Evolutionary conservation across 129 eudicot genomes (phyloP).

Genomic region (Artemisia annua): DNA sequence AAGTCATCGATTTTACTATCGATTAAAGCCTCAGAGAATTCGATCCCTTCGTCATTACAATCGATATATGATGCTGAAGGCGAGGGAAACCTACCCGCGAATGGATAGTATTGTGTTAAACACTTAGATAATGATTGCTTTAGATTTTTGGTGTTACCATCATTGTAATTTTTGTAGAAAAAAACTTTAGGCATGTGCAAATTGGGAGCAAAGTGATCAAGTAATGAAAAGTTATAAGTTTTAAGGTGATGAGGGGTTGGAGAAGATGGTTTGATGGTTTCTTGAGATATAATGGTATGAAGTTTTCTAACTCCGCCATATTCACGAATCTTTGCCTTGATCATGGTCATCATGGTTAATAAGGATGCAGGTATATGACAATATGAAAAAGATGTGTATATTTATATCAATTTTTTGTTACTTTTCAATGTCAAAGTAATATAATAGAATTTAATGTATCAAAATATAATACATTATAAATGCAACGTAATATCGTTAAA

Average conservation of each 20-base stretch:
- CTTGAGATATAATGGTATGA: constrained; percentile 19
- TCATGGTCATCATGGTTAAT: neutral
- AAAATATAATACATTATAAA: no score
- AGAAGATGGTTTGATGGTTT: constrained; percentile 25
- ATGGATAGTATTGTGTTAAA: constrained; percentile 28
- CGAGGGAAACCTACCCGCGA: constrained; percentile 17
- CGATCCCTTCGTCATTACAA: constrained; percentile 22
- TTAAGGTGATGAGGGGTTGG: constrained; percentile 20
- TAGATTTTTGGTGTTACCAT: neutral
- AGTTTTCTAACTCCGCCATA: neutral
- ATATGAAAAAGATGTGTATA: neutral
- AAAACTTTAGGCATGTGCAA: constrained; percentile 2
- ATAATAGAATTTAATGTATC: no score
- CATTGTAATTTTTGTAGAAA: constrained; percentile 13
- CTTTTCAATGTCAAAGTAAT: no score
- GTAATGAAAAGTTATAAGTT: constrained; percentile 3
- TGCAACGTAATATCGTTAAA: no score
- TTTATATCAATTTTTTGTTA: no score
- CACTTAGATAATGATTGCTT: constrained; percentile 19
- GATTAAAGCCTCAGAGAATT: neutral
- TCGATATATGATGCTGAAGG: neutral
- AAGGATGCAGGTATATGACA: neutral
- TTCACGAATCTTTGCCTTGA: neutral
- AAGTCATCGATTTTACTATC: neutral
- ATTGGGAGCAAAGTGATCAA: constrained; percentile 12